Evolutionary conservation across 371 early-diverging fungal species (phyloP), one percentile per base, ranked within the genome.

Genomic region (Catenaria anguillulae): DNA sequence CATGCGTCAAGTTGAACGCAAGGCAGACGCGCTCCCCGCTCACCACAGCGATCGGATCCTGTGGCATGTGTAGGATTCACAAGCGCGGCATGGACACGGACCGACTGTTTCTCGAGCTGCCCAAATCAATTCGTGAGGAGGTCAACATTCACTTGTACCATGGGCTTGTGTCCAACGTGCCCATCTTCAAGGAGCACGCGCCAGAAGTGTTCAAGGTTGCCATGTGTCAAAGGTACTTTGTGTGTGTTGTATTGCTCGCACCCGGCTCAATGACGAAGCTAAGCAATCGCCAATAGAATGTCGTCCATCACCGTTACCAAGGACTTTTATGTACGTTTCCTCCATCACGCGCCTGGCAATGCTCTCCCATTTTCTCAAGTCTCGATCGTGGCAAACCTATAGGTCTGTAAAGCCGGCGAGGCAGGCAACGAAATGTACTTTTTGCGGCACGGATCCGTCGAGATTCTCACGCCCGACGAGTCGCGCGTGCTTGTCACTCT

Each of bases 361-460:
- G 8, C 8, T 37, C 4, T 37, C 37, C 37, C 4, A 13, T 13
- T 8, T 13, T 54, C 29, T 8, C 29, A 54, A 4, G 8, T 4
- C 13, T 54, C 31, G 31, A 4, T 54, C n/a, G n/a, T n/a, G n/a
- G n/a, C n/a, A n/a, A n/a, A n/a, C 15, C 29, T 15, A 8, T 33
- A 60, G 40, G n/a, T 61, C 12, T 61, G 24, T 31, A 43, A 50
- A 42, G 62, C 45, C 17, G 62, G 62, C 8, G 62, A 62, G 15
- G 37, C 6, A 4, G 62, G 50, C 26, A 33, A 19, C 31, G 62
- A 62, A 34, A 62, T 62, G 62, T 62, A 62, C 42, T 62, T 62
- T 15, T 21, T 62, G 6, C 33, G 42, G 5, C 15, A n/a, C 24
- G 62, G 62, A 5, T 6, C 6, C 24, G 62, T 62, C 6, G 55